These are phyloP conservation scores for Dryas alaskensis DNA, from an alignment of 306 rosid genomes.

Conservation along the genomic window DNA sequence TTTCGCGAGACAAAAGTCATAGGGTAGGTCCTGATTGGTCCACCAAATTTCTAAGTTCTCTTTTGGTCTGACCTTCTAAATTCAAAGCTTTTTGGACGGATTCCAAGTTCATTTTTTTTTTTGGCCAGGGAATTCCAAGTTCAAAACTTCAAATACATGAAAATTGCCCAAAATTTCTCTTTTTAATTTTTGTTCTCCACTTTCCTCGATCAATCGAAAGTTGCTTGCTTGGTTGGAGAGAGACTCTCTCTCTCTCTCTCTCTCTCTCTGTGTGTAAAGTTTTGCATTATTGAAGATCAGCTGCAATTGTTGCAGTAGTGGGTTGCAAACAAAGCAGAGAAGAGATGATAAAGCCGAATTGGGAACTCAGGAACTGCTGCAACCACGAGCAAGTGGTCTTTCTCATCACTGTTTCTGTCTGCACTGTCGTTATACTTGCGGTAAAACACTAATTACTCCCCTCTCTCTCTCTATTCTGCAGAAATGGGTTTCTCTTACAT, in stretches of 20 bases:
- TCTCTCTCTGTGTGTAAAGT: no score
- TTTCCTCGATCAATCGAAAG: background rate
- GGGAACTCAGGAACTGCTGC: constrained; percentile 65
- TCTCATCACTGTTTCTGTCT: constrained; percentile 48
- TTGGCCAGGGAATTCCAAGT: background rate
- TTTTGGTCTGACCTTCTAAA: background rate
- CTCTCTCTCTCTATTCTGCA: constrained; percentile 7
- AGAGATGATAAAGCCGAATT: constrained; percentile 49
- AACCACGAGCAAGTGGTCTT: constrained; percentile 64
- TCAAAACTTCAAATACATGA: background rate
- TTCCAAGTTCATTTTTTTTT: background rate
- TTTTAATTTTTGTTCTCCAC: background rate
- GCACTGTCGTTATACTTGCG: constrained; percentile 57
- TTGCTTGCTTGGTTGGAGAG: no score
- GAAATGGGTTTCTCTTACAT: background rate
- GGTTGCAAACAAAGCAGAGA: background rate
- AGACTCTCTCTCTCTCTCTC: background rate
- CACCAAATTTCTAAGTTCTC: background rate
- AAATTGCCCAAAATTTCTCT: background rate
- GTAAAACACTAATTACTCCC: constrained; percentile 29
- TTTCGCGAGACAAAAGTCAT: constrained; percentile 1
- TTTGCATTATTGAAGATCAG: no score
- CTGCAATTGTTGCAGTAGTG: no score
- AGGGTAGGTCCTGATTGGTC: constrained; percentile 9
- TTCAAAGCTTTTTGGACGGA: constrained; percentile 3